A percentile compares a stretch with the other conserved stretches of the same genome.
Evolutionary conservation across 805 yeast genomes (phyloP).

Genomic region (Kuraishia ogatae): DNA sequence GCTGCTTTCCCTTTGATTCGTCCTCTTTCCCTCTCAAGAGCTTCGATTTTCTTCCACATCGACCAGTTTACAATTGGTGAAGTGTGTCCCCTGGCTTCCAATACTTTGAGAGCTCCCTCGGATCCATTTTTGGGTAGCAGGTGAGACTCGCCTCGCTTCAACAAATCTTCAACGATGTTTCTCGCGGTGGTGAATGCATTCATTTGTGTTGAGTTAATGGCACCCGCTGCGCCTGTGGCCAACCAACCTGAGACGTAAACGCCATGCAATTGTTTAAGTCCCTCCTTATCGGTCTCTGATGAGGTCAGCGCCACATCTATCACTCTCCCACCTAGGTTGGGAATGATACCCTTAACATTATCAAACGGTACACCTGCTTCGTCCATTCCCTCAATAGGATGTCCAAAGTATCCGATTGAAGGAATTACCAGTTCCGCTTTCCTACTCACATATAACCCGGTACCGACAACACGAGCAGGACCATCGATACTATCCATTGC

Average conservation of each 20-base stretch:
- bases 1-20: slow-evolving; percentile 39
- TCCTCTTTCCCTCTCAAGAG: slow-evolving; percentile 45
- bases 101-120: slow-evolving; percentile 10
- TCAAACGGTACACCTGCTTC: slow-evolving; percentile 43
- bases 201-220: slow-evolving; percentile 84
- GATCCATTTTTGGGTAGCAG: slow-evolving; percentile 3
- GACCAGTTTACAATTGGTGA: slow-evolving; percentile 34
- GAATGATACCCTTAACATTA: slow-evolving; percentile 30
- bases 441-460: slow-evolving; percentile 23
- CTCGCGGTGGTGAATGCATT: slow-evolving; percentile 74
- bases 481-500: slow-evolving; percentile 27
- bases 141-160: slow-evolving; percentile 8
- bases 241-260: slow-evolving; percentile 90
- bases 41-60: slow-evolving; percentile 56
- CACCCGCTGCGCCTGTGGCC: slow-evolving; percentile 78
- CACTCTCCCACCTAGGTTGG: slow-evolving; percentile 37
- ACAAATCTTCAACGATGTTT: slow-evolving; percentile 46
- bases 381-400: slow-evolving; percentile 50
- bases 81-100: slow-evolving; percentile 4
- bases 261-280: slow-evolving; percentile 22
- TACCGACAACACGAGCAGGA: slow-evolving; percentile 25
- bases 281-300: slow-evolving; percentile 9
- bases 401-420: slow-evolving; percentile 78
- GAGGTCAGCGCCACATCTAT: slow-evolving; percentile 10
- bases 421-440: slow-evolving; percentile 62